phyloP scores from a whole-genome alignment of 2,329 filamentous ascomycete species.

The Cladophialophora yegresii region DNA sequence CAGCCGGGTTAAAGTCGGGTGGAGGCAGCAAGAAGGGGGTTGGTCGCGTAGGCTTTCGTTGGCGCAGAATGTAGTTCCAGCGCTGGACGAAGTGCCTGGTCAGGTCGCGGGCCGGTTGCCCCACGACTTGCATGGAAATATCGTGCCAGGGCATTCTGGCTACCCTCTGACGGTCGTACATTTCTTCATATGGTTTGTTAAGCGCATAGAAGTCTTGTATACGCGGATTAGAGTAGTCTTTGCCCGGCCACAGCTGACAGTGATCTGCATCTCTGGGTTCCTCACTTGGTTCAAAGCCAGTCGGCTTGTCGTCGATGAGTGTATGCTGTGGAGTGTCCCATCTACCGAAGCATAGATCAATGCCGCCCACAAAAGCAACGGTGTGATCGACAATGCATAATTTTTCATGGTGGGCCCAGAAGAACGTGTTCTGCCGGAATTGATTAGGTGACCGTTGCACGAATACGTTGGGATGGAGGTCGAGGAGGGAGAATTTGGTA shows the following conservation, averaged over 20 bases:
- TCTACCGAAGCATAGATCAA: slow-evolving; percentile 93
- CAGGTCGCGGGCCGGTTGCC: slow-evolving; percentile 89
- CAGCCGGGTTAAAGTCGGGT: slow-evolving; percentile 82
- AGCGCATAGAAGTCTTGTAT: slow-evolving; percentile 94
- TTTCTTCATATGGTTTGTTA: slow-evolving; percentile 94
- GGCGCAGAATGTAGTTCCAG: slow-evolving; percentile 95
- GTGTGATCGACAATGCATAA: slow-evolving; percentile 96
- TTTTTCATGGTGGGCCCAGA: slow-evolving; percentile 98
- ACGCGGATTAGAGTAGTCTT: slow-evolving; percentile 96
- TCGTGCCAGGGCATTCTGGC: slow-evolving; percentile 99
- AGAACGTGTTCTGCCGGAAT: slow-evolving; percentile 98
- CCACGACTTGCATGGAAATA: slow-evolving; percentile 95
- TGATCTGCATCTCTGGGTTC: slow-evolving; percentile 85
- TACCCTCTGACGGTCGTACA: slow-evolving; percentile 89
- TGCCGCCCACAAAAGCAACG: slow-evolving; percentile 90
- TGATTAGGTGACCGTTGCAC: slow-evolving; percentile 96
- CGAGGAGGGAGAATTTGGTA: slow-evolving; percentile 92
- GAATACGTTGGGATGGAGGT: slow-evolving; percentile 93
- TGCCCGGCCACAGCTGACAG: slow-evolving; percentile 94
- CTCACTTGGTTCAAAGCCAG: slow-evolving; percentile 81
- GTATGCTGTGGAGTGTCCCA: slow-evolving; percentile 97
- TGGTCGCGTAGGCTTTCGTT: slow-evolving; percentile 87
- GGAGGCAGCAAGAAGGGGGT: slow-evolving; percentile 91
- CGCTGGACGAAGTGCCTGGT: slow-evolving; percentile 95
- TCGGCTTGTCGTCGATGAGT: slow-evolving; percentile 88